phyloP scores from a whole-genome alignment of 2,329 filamentous ascomycete genomes.

The Hypoxylon sp. region DNA sequence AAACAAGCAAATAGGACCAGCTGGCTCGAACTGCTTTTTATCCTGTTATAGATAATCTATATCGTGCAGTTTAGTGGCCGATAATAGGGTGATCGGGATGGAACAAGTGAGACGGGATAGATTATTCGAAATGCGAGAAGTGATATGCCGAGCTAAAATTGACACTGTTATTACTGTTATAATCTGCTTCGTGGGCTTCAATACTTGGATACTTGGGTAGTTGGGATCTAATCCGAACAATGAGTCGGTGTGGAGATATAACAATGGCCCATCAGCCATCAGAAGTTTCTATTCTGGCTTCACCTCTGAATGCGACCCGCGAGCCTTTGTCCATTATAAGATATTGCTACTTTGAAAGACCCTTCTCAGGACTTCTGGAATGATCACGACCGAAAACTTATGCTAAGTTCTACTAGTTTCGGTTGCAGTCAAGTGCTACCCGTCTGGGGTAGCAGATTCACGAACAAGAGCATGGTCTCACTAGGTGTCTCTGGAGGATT shows the following conservation, averaged over 20 bases:
- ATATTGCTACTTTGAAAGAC: neutral
- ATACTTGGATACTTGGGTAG: too few relatives aligned
- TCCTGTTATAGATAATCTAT: neutral
- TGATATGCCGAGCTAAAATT: too few relatives aligned
- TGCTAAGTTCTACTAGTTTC: neutral
- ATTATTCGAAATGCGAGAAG: too few relatives aligned
- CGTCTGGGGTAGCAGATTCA: neutral
- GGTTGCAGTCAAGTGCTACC: neutral
- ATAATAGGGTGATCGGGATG: neutral
- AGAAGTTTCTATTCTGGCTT: too few relatives aligned
- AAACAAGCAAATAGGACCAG: constrained; percentile 43
- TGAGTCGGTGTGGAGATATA: too few relatives aligned
- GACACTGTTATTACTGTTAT: too few relatives aligned
- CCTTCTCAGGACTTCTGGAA: neutral
- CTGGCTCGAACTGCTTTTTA: neutral
- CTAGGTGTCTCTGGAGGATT: neutral
- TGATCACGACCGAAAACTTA: neutral
- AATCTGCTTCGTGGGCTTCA: too few relatives aligned
- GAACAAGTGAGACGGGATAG: too few relatives aligned
- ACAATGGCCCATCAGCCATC: too few relatives aligned
- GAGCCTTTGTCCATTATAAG: neutral
- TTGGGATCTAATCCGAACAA: too few relatives aligned
- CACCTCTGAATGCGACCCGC: neutral
- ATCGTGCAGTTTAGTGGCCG: neutral
- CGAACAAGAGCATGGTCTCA: neutral